These are phyloP conservation scores for Ampelomyces quisqualis DNA, from an alignment of 2,329 filamentous ascomycete genomes.

Conservation along the genomic window DNA sequence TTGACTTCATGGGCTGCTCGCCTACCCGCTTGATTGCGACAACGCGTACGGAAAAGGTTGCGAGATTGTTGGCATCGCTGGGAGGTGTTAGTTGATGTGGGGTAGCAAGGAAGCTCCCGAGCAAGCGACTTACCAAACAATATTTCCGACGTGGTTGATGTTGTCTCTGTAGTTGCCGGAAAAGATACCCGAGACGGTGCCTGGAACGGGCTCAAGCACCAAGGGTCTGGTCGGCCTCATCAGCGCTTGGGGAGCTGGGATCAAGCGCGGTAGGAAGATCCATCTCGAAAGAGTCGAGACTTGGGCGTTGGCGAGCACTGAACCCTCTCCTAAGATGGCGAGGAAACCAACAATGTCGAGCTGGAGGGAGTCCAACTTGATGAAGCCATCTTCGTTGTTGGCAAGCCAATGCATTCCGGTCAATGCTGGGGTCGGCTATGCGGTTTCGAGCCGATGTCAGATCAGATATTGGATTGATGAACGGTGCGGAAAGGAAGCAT, in stretches of 20 bases:
- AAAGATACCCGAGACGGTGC: conserved; percentile 48
- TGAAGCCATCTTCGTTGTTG: conserved; percentile 19
- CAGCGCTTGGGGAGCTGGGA: conserved; percentile 54
- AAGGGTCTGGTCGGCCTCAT: conserved; percentile 49
- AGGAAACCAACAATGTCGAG: conserved; percentile 59
- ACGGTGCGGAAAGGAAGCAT: conserved; percentile 23
- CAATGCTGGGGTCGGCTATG: conserved; percentile 2
- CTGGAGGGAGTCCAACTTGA: conserved; percentile 45
- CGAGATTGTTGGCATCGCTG: conserved; percentile 42
- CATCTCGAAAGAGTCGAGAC: conserved; percentile 53
- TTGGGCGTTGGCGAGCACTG: conserved; percentile 53
- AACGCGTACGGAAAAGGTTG: conserved; percentile 45
- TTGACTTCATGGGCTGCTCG: conserved; percentile 44
- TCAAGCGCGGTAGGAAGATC: conserved; percentile 52
- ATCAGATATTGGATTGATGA: conserved; percentile 5
- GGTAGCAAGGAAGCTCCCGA: neutral
- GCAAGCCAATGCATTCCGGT: conserved; percentile 42
- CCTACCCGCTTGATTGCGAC: conserved; percentile 42
- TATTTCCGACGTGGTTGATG: conserved; percentile 53
- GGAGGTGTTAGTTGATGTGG: neutral
- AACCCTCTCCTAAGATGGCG: conserved; percentile 56
- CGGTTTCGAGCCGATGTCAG: neutral
- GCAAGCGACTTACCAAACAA: conserved; percentile 43
- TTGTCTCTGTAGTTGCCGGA: conserved; percentile 51
- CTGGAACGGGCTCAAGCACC: conserved; percentile 45